Percentiles rank a stretch among this genome's conserved stretches.
phyloP scores from a whole-genome alignment of 2,329 filamentous ascomycete species.

The Pseudocercospora fijiensis region DNA sequence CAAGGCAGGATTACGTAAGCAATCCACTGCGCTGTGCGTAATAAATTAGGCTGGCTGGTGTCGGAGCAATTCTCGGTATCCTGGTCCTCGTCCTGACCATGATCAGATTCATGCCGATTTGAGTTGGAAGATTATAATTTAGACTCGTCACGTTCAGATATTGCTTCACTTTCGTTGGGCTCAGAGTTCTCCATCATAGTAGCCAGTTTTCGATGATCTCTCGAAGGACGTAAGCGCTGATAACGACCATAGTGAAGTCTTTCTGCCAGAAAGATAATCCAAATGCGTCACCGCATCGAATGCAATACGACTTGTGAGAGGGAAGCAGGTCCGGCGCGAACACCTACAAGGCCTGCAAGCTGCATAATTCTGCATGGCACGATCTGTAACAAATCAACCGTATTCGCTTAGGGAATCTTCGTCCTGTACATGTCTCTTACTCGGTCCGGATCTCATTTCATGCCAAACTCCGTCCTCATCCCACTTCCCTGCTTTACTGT shows the following conservation, averaged over 20 bases:
- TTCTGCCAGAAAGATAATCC: too few species aligned
- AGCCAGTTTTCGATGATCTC: too few species aligned
- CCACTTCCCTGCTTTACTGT: slow-evolving; percentile 74
- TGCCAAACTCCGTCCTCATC: slow-evolving; percentile 63
- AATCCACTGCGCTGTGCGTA: too few species aligned
- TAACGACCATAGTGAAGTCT: too few species aligned
- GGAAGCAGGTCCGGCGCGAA: too few species aligned
- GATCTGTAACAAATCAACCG: neutral
- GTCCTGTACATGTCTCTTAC: slow-evolving; percentile 14
- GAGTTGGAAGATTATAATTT: neutral
- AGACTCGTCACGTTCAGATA: neutral
- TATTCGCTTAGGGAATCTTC: neutral
- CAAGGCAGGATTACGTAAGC: too few species aligned
- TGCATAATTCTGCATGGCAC: neutral
- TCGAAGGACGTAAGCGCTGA: too few species aligned
- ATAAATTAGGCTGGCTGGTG: slow-evolving; percentile 28
- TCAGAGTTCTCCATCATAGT: too few species aligned
- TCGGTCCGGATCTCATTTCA: slow-evolving; percentile 62
- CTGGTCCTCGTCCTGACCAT: slow-evolving; percentile 21
- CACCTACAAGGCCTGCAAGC: too few species aligned
- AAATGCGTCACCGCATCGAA: too few species aligned
- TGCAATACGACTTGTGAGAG: too few species aligned
- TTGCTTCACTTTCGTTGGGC: too few species aligned
- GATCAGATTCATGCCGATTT: neutral
- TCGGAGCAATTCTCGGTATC: slow-evolving; percentile 28